phyloP scores from a whole-genome alignment of 192 early-diverging fungal species.

The Geranomyces michiganensis region DNA sequence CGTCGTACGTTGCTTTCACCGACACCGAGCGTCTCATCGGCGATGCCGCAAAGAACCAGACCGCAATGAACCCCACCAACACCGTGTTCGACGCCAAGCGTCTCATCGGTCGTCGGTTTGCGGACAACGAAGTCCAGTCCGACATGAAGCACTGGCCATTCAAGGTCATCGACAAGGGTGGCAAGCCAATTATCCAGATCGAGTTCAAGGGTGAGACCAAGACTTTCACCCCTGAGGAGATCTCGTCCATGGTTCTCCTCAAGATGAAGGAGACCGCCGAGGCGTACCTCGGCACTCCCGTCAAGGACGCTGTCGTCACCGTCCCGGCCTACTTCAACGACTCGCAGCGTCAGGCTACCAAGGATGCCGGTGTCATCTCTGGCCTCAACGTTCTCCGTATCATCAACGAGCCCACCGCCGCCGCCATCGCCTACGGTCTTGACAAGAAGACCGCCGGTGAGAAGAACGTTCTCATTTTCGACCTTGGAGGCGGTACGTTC shows the following conservation, averaged over 20 bases:
- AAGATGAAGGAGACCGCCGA: constrained; percentile 99
- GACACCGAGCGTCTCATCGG: constrained; percentile 98
- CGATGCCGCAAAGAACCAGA: constrained; percentile 99
- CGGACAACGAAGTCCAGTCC: constrained; percentile 90
- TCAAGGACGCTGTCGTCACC: constrained; percentile 93
- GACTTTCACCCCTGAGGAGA: constrained; percentile 93
- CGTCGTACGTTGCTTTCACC: constrained; percentile 96
- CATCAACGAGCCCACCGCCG: constrained; percentile 99
- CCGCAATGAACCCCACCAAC: constrained; percentile 97
- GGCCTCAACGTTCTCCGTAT: constrained; percentile 98
- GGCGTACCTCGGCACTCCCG: constrained; percentile 78
- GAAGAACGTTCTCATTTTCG: constrained; percentile 94
- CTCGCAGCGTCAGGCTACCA: constrained; percentile 99
- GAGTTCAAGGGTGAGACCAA: constrained; percentile 98
- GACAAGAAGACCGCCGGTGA: constrained; percentile 93
- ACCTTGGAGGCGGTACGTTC: constrained; percentile 97
- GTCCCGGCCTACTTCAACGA: constrained; percentile 99
- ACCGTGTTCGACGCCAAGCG: constrained; percentile 99
- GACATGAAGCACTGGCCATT: constrained; percentile 99
- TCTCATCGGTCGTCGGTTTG: constrained; percentile 94
- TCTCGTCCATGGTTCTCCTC: constrained; percentile 95
- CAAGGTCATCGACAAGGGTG: constrained; percentile 86
- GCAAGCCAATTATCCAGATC: constrained; percentile 84
- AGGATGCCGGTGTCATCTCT: constrained; percentile 96
- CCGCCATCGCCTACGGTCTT: constrained; percentile 98